phyloP scores from a whole-genome alignment of 2,329 filamentous ascomycete species.

The Pestalotiopsis sp. region DNA sequence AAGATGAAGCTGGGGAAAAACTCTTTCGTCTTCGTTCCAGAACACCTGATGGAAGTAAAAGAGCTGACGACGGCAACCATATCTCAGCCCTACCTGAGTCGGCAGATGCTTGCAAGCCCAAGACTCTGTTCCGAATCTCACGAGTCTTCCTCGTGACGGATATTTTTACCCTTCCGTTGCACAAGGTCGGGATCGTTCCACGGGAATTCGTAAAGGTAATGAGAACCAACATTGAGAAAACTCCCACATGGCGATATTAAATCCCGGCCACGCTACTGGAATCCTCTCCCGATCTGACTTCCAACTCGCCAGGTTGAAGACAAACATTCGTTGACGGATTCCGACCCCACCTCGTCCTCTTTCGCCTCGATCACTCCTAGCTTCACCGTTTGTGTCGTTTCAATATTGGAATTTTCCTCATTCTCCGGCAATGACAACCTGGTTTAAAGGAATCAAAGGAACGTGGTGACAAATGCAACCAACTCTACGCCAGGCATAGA shows the following conservation, averaged over 20 bases:
- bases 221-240: not conserved
- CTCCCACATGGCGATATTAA: not conserved
- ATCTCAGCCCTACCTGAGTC: slow-evolving; percentile 1
- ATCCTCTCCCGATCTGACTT: not conserved
- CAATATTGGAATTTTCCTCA: not conserved
- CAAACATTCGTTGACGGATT: not conserved
- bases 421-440: not conserved
- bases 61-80: not conserved
- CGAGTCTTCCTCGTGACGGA: not conserved
- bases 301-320: not conserved
- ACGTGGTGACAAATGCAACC: no score
- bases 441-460: not conserved
- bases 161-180: not conserved
- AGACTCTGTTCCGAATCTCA: not conserved
- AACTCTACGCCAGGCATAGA: not conserved
- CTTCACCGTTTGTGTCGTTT: not conserved
- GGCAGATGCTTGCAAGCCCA: slow-evolving; percentile 2
- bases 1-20: not conserved
- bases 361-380: not conserved
- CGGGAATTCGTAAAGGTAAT: not conserved
- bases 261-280: not conserved
- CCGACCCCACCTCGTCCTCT: not conserved
- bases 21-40: not conserved
- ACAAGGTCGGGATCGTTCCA: not conserved
- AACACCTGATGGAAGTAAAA: not conserved